Evolutionary conservation across 202 grass and related monocot genomes (phyloP).

Genomic region (Tripidium arundinaceum): DNA sequence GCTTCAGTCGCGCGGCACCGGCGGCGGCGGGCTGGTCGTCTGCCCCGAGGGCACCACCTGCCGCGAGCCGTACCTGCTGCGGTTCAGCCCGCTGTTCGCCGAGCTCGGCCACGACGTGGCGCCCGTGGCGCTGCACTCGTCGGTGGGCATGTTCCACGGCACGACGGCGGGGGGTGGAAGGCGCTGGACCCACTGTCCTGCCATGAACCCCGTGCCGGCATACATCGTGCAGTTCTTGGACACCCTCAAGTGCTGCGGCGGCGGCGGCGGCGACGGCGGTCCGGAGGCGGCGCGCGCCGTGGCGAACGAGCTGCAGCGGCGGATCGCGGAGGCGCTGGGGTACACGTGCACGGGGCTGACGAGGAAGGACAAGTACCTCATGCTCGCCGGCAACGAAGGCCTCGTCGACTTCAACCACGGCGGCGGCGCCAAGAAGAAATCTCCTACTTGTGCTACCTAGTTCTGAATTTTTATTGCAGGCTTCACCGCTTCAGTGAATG

Average conservation of each 20-base stretch:
- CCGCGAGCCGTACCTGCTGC: constrained; percentile 64
- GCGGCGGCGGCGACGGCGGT: background rate
- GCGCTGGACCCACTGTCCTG: constrained; percentile 53
- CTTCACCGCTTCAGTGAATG: background rate
- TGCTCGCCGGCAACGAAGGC: constrained; percentile 84
- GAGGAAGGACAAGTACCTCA: constrained; percentile 83
- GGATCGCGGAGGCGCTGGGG: constrained; percentile 47
- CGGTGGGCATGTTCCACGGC: constrained; percentile 64
- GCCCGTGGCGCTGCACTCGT: constrained; percentile 52
- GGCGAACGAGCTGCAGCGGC: constrained; percentile 65
- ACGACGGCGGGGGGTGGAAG: constrained; percentile 71
- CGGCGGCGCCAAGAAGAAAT: background rate
- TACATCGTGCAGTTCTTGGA: constrained; percentile 59
- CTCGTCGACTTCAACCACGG: constrained; percentile 28
- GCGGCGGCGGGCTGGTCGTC: constrained; percentile 43
- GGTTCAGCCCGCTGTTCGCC: constrained; percentile 72
- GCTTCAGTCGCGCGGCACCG: background rate
- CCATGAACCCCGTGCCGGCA: constrained; percentile 54
- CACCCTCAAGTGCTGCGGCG: constrained; percentile 17
- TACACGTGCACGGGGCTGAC: constrained; percentile 63
- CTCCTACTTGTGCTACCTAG: background rate
- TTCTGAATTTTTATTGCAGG: background rate
- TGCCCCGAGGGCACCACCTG: constrained; percentile 83
- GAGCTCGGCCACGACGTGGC: constrained; percentile 45
- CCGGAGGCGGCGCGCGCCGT: constrained; percentile 32